A percentile compares a stretch with the other conserved stretches of the same genome.
phyloP scores from a whole-genome alignment of 164 flowering plant species.

The Aristolochia fimbriata region DNA sequence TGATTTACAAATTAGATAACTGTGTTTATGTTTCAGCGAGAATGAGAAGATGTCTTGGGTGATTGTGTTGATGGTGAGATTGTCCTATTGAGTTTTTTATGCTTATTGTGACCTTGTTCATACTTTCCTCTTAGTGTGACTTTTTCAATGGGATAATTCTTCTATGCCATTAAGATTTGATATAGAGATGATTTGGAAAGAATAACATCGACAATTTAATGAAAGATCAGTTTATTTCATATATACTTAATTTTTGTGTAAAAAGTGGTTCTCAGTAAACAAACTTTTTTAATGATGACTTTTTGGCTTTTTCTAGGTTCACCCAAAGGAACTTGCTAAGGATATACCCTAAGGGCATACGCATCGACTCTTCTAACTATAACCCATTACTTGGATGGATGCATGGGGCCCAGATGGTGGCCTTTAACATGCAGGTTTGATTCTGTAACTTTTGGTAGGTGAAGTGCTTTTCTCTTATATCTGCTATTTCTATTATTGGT shows the following conservation, averaged over 20 bases:
- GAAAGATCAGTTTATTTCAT: not conserved
- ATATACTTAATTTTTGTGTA: not conserved
- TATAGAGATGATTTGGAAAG: not conserved
- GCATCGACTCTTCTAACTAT: constrained; percentile 10
- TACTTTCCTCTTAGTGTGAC: not conserved
- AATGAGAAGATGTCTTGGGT: no score
- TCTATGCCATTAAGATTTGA: not conserved
- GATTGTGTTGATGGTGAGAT: no score
- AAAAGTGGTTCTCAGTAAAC: not conserved
- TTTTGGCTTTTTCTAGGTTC: constrained; percentile 2
- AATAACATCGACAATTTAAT: not conserved
- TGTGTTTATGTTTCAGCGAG: no score
- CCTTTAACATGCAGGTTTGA: constrained; percentile 10
- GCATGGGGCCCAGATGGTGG: constrained; percentile 12
- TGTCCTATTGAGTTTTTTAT: no score
- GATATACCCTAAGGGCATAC: constrained; percentile 10
- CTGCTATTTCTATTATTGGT: not conserved
- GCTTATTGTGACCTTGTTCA: no score
- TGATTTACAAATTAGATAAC: no score
- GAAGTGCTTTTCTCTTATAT: not conserved
- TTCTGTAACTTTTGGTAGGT: not conserved
- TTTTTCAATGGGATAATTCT: not conserved
- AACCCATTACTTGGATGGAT: constrained; percentile 11
- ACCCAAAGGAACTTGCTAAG: constrained; percentile 10
- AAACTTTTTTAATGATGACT: not conserved